Base-by-base conservation (phyloP, 1,139 yeast species). In the Geotrichum fermentans region DNA sequence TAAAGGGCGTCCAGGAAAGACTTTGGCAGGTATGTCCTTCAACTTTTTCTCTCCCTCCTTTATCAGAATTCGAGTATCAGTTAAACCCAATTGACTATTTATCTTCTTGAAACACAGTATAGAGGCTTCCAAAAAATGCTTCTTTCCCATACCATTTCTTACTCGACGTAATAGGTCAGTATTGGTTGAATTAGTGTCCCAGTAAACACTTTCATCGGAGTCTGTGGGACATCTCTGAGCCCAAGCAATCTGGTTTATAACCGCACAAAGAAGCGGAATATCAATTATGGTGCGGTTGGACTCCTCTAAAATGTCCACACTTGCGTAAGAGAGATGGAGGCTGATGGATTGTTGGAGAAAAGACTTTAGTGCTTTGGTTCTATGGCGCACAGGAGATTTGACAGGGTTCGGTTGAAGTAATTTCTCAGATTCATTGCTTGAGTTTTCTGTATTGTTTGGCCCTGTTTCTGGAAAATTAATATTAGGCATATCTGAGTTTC, bases 291-390 rank as follows among this genome's bases (percentile, higher is more conserved):
- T 32, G 29, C 17, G 24, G 3, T 17, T n/a, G 7, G 44, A 49
- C 7, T 36, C 37, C 22, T 50, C 52, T 39, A 55, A 47, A 24
- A 55, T 40, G 16, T 48, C 39, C 6, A 53, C 40, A 14, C 47
- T 43, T n/a, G 54, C 51, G 18, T 49, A 24, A 4, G 56, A 41
- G 24, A 51, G 50, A 20, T 52, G 36, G 33, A 49, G 52, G 20
- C 40, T 34, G 17, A 55, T 46, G 4, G 58, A 50, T 33, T 40
- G 47, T 3, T 36, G 29, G 13, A 55, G 51, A 39, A 55, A 55
- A 8, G 46, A 44, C 7, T 40, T 43, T 3, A 52, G 34, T 16
- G 43, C 34, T 14, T 41, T 41, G 18, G 42, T 35, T 22, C 29
- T 46, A 16, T 46, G 33, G n/a, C 49, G 32, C 6, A 26, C 17